Conservation (phyloP, 495 filamentous ascomycete genomes). For the Cairneyella variabilis region DNA sequence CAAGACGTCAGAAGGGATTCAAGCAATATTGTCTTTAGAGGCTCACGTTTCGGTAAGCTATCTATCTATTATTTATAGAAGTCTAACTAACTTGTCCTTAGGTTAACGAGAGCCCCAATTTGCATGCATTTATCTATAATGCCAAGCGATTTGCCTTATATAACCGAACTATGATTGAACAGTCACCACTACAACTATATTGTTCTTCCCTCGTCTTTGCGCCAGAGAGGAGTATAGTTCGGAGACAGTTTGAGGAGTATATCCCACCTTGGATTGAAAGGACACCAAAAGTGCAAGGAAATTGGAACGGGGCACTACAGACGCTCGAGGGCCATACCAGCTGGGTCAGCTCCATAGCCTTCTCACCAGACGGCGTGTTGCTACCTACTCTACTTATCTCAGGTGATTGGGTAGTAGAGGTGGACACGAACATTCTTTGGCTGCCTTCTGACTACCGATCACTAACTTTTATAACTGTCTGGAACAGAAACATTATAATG, state of each 20-base stretch:
- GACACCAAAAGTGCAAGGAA: conserved; percentile 9
- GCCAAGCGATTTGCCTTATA: too few species aligned
- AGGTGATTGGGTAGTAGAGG: conserved; percentile 13
- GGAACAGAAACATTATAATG: conserved; percentile 8
- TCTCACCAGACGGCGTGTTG: too few species aligned
- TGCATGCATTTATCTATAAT: conserved; percentile 30
- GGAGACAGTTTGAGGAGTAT: conserved; percentile 1
- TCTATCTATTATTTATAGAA: too few species aligned
- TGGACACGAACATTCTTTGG: conserved; percentile 13
- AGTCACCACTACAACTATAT: too few species aligned
- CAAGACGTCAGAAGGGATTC: too few species aligned
- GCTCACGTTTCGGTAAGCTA: conserved; percentile 2
- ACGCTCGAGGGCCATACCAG: too few species aligned
- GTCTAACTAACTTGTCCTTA: background rate
- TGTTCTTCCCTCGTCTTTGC: conserved; percentile 25
- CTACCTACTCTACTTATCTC: background rate
- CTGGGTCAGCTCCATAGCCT: conserved; percentile 7
- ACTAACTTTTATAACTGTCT: conserved; percentile 5
- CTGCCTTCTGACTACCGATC: conserved; percentile 16
- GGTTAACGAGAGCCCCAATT: too few species aligned
- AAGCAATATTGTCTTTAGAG: background rate
- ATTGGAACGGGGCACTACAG: conserved; percentile 21
- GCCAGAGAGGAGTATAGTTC: too few species aligned
- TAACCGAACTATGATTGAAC: too few species aligned
- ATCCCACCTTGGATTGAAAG: conserved; percentile 15